phyloP scores from a whole-genome alignment of 179 eudicot genomes.

The Corrigiola litoralis region DNA sequence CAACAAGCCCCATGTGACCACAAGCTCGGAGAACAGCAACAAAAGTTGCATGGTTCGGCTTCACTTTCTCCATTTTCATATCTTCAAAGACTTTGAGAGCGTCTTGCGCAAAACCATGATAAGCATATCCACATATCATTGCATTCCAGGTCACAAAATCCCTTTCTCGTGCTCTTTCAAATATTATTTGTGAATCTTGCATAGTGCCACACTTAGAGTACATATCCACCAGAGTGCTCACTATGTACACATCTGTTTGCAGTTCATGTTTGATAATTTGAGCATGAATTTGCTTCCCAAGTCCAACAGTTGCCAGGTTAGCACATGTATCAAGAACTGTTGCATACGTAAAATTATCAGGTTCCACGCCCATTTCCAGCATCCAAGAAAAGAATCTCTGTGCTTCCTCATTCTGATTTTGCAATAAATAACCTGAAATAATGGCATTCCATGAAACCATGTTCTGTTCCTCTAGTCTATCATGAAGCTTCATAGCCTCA shows the following conservation, averaged over 20 bases:
- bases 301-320: constrained; percentile 72
- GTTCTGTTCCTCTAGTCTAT: constrained; percentile 54
- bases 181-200: constrained; percentile 63
- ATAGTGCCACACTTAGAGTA: constrained; percentile 86
- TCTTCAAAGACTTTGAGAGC: constrained; percentile 47
- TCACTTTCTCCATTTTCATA: constrained; percentile 54
- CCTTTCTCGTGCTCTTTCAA: constrained; percentile 49
- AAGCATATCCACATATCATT: constrained; percentile 75
- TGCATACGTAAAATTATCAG: constrained; percentile 85
- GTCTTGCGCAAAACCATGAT: constrained; percentile 75
- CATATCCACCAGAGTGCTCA: constrained; percentile 91
- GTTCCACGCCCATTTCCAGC: constrained; percentile 59
- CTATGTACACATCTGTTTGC: constrained; percentile 65
- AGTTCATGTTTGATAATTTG: constrained; percentile 75
- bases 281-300: constrained; percentile 90
- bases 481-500: constrained; percentile 79
- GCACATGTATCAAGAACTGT: constrained; percentile 92
- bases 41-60: constrained; percentile 80
- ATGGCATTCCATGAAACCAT: constrained; percentile 89
- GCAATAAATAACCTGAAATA: constrained; percentile 62
- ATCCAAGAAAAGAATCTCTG: constrained; percentile 61
- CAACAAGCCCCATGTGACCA: constrained; percentile 79
- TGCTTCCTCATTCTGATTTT: constrained; percentile 72
- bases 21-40: constrained; percentile 84
- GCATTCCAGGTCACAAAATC: constrained; percentile 93